Base-by-base conservation (phyloP, 2,329 filamentous ascomycete species). In the Metarhizium anisopliae region DNA sequence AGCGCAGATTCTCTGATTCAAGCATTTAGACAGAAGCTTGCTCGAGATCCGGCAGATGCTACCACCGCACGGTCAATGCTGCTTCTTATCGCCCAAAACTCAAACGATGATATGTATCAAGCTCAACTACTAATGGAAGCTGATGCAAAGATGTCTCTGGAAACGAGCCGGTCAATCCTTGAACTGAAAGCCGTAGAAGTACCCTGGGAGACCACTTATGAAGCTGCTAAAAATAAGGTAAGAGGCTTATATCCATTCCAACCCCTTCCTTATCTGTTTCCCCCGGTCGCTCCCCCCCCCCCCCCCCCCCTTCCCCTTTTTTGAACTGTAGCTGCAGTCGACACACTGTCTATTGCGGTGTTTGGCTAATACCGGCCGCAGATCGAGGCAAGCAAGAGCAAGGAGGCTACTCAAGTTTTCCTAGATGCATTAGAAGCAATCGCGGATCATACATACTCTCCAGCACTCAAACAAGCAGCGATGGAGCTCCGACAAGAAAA, bases 391-490 rank as follows among this genome's bases (percentile, higher is more conserved):
- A 63, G 64, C 50, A 61, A 60, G 7, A 63, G 60, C 29, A 63
- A 63, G 30, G 67, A 70, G 13, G 67, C 62, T 43, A 68, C 63
- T 40, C 61, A 58, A 32, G 59, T 69, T 1, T 71, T 64, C 45
- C 58, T 72, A 13, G 68, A 72, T 38, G 70, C 70, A 36, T 60
- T 72, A 53, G 64, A 71, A 25, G 66, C 67, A 0, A 66, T 72
- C 20, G 69, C 70, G 2, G 65, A 72, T 14, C 63, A 68, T 47
- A 60, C 57, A 10, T 55, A 56, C 43, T 64, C 62, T 3, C 55
- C 59, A 6, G 50, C 56, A 2, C 58, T 69, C 11, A 63, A 64
- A 36, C 61, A 68, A 18, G 60, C 64, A 49, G 66, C 61, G 1
- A 51, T 62, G 18, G 66, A 67, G 54, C 30, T 64, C 35, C 60